Evolutionary conservation across 2,329 filamentous ascomycete species (phyloP).

Genomic region (Paraphaeosphaeria sporulosa): DNA sequence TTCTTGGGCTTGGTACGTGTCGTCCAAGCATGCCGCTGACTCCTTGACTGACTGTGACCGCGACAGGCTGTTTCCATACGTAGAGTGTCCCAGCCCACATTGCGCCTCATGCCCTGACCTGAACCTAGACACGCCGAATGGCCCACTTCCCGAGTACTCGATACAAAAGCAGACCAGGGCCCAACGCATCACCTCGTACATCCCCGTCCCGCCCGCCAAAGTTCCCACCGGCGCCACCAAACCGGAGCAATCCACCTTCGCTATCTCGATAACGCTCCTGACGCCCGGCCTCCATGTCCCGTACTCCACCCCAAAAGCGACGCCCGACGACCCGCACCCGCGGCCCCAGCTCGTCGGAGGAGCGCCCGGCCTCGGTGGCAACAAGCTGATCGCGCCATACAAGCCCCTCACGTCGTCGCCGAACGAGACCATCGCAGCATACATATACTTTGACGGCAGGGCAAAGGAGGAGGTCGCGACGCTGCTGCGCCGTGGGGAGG

Average conservation of each 20-base stretch:
- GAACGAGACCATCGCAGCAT: conserved; percentile 97
- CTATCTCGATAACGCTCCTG: conserved; percentile 95
- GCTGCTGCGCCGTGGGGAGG: conserved; percentile 86
- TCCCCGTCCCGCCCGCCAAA: conserved; percentile 89
- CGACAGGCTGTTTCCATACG: conserved; percentile 11
- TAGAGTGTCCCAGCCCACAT: conserved; percentile 1
- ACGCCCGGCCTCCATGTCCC: conserved; percentile 88
- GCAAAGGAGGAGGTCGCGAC: conserved; percentile 97
- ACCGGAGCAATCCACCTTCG: conserved; percentile 93
- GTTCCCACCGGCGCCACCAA: conserved; percentile 72
- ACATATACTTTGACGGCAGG: conserved; percentile 98
- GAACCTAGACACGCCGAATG: conserved; percentile 71
- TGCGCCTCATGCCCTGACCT: conserved; percentile 1
- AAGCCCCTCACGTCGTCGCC: conserved; percentile 89
- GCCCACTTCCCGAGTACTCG: conserved; percentile 88
- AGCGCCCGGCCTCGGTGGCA: conserved; percentile 62
- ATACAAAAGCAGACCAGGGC: conserved; percentile 92
- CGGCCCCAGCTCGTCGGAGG: conserved; percentile 82
- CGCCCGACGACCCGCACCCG: conserved; percentile 77
- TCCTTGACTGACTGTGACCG: not conserved
- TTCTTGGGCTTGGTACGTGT: conserved; percentile 88
- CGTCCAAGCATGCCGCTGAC: conserved; percentile 65
- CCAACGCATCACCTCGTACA: conserved; percentile 95
- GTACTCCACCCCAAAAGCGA: conserved; percentile 87
- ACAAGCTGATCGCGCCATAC: conserved; percentile 77